phyloP scores from a whole-genome alignment of 2,329 filamentous ascomycete genomes.

The Drechslerella stenobrocha region DNA sequence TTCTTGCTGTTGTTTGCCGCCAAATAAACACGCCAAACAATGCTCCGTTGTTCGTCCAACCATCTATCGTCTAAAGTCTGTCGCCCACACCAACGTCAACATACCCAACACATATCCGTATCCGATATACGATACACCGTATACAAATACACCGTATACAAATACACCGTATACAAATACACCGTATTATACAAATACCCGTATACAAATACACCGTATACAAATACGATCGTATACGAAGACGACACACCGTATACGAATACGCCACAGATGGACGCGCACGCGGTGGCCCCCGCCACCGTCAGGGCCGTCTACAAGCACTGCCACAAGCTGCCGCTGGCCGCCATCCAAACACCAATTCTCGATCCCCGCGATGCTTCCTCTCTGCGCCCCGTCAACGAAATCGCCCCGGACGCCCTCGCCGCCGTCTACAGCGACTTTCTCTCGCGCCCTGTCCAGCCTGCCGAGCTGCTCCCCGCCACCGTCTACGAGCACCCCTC shows the following conservation, averaged over 20 bases:
- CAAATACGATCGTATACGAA: too few relatives aligned
- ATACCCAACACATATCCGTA: too few relatives aligned
- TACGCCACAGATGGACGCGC: slow-evolving; percentile 47
- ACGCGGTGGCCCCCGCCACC: slow-evolving; percentile 47
- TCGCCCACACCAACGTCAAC: neutral
- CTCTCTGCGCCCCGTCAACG: slow-evolving; percentile 9
- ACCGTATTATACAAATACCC: too few relatives aligned
- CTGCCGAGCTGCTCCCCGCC: slow-evolving; percentile 1
- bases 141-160: too few relatives aligned
- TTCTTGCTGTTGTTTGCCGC: slow-evolving; percentile 4
- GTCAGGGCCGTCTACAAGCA: slow-evolving; percentile 51
- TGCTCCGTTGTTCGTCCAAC: neutral
- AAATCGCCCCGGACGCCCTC: slow-evolving; percentile 18
- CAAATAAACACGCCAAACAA: slow-evolving; percentile 33
- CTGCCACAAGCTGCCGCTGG: slow-evolving; percentile 48
- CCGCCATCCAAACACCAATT: slow-evolving; percentile 33
- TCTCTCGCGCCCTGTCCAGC: slow-evolving; percentile 8
- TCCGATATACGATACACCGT: too few relatives aligned
- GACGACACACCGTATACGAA: neutral
- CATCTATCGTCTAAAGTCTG: neutral
- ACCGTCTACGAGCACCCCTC: slow-evolving; percentile 48
- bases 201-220: too few relatives aligned
- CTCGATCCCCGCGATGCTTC: slow-evolving; percentile 47
- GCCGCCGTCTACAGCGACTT: slow-evolving; percentile 33
- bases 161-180: too few relatives aligned